Evolutionary conservation across 441 rosid genomes (phyloP).

Genomic region (Croton laevigatus): DNA sequence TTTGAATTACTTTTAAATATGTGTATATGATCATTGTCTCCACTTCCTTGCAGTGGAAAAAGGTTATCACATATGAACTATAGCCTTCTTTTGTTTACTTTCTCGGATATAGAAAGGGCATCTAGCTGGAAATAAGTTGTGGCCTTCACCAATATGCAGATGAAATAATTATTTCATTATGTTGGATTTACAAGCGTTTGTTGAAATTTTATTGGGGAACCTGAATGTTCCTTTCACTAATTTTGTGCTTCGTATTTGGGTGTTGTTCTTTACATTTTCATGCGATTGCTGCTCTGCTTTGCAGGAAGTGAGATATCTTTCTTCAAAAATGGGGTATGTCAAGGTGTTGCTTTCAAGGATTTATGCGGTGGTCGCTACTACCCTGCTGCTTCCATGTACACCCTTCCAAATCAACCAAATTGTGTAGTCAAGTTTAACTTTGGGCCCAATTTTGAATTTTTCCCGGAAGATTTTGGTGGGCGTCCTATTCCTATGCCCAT

Average conservation of each 20-base stretch:
- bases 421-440: slow-evolving; percentile 89
- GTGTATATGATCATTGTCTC: not conserved
- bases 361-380: slow-evolving; percentile 80
- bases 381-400: slow-evolving; percentile 99
- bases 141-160: not conserved
- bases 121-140: not conserved
- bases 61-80: not conserved
- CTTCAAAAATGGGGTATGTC: slow-evolving; percentile 84
- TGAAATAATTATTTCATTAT: not conserved
- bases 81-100: not conserved
- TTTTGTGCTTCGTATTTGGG: slow-evolving; percentile 1
- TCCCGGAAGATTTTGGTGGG: slow-evolving; percentile 69
- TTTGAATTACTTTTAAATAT: not conserved
- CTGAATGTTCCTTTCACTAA: slow-evolving; percentile 1
- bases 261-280: slow-evolving; percentile 5
- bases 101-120: not conserved
- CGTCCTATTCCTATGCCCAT: slow-evolving; percentile 72
- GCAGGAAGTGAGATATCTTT: slow-evolving; percentile 96
- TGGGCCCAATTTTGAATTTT: slow-evolving; percentile 79
- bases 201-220: not conserved
- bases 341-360: slow-evolving; percentile 91
- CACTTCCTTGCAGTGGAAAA: not conserved
- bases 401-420: slow-evolving; percentile 88
- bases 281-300: slow-evolving; percentile 19
- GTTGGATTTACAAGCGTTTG: not conserved